Conservation (phyloP, 441 rosid species). For the Populus hybrid region DNA sequence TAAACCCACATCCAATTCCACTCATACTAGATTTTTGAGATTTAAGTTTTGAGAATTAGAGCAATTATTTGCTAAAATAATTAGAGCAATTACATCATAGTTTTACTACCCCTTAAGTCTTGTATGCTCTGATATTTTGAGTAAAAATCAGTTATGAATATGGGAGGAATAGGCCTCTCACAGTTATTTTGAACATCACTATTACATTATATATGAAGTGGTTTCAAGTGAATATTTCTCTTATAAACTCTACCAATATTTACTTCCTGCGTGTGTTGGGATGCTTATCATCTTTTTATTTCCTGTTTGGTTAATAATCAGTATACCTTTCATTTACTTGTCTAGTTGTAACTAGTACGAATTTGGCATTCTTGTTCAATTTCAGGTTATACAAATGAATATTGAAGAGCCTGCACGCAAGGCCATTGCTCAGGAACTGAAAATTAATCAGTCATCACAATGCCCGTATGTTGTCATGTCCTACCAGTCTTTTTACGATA, state of each 20-base stretch:
- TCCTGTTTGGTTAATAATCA: neutral
- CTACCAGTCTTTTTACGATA: conserved; percentile 78
- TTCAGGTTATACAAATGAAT: conserved; percentile 84
- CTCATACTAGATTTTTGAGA: neutral
- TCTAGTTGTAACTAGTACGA: conserved; percentile 1
- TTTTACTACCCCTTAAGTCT: neutral
- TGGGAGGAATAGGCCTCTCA: neutral
- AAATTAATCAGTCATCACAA: conserved; percentile 79
- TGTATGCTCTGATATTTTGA: neutral
- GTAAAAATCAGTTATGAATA: neutral
- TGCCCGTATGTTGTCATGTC: conserved; percentile 88
- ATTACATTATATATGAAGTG: neutral
- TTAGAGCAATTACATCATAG: neutral
- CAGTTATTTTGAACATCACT: neutral
- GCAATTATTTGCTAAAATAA: neutral
- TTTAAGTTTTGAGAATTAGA: neutral
- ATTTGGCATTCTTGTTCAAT: conserved; percentile 13
- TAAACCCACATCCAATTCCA: neutral
- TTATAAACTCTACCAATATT: neutral
- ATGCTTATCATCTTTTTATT: neutral
- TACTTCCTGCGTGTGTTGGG: neutral
- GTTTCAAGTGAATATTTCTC: neutral
- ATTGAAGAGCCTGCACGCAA: conserved; percentile 66
- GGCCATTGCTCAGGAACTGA: conserved; percentile 82
- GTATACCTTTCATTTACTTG: neutral